Evolutionary conservation across 306 rosid genomes (phyloP).

Genomic region (Begonia fuchsioides): DNA sequence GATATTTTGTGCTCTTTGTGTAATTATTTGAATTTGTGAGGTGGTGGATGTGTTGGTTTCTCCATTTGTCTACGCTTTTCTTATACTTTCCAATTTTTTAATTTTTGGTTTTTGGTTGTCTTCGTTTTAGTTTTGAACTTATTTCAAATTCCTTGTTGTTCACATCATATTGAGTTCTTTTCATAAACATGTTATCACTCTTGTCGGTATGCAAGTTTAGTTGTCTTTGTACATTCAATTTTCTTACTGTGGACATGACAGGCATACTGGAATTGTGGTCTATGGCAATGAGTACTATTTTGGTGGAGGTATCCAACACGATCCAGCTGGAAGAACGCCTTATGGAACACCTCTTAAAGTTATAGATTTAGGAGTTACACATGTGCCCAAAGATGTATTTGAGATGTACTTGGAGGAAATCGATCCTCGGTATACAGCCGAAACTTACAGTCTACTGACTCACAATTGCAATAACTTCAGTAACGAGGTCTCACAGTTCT

Average conservation of each 20-base stretch:
- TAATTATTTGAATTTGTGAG: no score
- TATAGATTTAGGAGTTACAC: slow-evolving; percentile 69
- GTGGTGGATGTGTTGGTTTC: no score
- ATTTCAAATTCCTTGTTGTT: not conserved
- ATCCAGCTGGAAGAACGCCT: slow-evolving; percentile 54
- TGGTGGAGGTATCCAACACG: slow-evolving; percentile 88
- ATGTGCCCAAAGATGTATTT: slow-evolving; percentile 78
- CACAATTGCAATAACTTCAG: slow-evolving; percentile 95
- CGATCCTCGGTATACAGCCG: slow-evolving; percentile 56
- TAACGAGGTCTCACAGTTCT: slow-evolving; percentile 84
- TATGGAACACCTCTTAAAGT: slow-evolving; percentile 73
- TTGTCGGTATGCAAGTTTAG: not conserved
- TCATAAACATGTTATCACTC: no score
- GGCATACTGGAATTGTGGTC: slow-evolving; percentile 94
- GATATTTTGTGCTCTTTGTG: no score
- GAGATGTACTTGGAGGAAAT: slow-evolving; percentile 82
- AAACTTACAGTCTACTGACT: slow-evolving; percentile 60
- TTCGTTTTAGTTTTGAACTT: not conserved
- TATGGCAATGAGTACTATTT: slow-evolving; percentile 81
- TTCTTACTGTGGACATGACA: slow-evolving; percentile 7
- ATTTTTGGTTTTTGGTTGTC: not conserved
- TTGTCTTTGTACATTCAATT: not conserved
- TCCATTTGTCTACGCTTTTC: not conserved
- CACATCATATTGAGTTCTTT: no score
- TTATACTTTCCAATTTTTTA: not conserved